phyloP scores from a whole-genome alignment of 192 early-diverging fungal genomes.

The Gamsiella multidivaricata region DNA sequence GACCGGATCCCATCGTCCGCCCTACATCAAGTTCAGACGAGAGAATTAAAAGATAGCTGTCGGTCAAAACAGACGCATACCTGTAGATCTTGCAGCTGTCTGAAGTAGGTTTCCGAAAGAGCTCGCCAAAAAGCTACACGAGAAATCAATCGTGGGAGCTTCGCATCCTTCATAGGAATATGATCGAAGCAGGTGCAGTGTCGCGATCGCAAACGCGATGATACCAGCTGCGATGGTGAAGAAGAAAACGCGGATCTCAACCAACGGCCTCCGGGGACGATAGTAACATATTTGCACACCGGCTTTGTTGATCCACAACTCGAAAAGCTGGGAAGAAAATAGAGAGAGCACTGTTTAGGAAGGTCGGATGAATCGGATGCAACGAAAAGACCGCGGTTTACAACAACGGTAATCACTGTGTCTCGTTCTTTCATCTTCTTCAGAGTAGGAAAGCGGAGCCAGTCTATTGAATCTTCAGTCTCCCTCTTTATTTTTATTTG shows the following conservation, averaged over 20 bases:
- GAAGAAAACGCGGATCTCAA: slow-evolving; percentile 23
- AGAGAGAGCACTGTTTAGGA: neutral
- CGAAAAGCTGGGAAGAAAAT: neutral
- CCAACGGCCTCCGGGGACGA: slow-evolving; percentile 10
- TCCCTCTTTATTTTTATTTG: no score
- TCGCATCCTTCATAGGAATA: neutral
- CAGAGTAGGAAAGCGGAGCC: no score
- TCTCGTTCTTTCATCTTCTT: no score
- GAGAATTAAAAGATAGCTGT: neutral
- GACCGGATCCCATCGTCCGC: slow-evolving; percentile 31
- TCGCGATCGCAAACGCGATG: slow-evolving; percentile 14
- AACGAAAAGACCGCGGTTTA: no score
- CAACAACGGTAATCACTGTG: no score
- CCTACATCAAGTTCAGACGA: slow-evolving; percentile 4
- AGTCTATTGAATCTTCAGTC: no score
- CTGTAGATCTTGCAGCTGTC: neutral
- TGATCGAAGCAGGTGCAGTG: slow-evolving; percentile 16
- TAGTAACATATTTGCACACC: slow-evolving; percentile 21
- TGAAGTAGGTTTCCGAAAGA: slow-evolving; percentile 15
- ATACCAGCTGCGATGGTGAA: slow-evolving; percentile 25
- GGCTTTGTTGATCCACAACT: neutral
- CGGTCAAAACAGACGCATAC: no score
- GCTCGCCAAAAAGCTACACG: slow-evolving; percentile 4
- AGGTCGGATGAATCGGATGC: neutral
- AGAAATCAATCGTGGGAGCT: neutral